Evolutionary conservation across 805 yeast genomes (phyloP), one percentile per base, ranked within the genome.

Genomic region (Candida yuanshanica): DNA sequence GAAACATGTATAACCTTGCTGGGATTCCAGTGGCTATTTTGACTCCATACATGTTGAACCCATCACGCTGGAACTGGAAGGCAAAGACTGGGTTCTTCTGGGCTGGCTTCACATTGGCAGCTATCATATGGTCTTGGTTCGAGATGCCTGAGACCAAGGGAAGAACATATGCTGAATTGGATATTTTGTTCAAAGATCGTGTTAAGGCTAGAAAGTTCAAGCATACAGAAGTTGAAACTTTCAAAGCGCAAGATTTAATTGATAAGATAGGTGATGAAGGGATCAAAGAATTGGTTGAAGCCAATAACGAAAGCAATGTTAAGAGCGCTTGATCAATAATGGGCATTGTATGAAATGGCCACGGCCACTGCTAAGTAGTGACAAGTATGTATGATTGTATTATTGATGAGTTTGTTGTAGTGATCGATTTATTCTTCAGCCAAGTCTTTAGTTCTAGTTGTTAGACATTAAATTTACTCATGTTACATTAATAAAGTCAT

Each of bases 141-240:
- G 69, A 71, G 41, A 64, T 76, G 47, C 83, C 84, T 10, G 84
- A 78, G 56, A 73, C 81, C 13, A 65, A 65, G 52, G 68, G 66
- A 32, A 67, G 77, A 55, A 74, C 81, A 0, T 75, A 61, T 51
- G 81, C 77, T 37, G 83, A 78, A 49, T 60, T 78, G 52, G 83
- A 77, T 55, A 56, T 60, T 35, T 60, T 78, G 62, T 78, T 75
- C 57, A 59, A 49, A 35, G 51, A 46, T 35, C 40, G 49, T 20
- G 53, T 62, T 27, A 47, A 51, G 17, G 57, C 66, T 7, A 55
- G 67, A 52, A 44, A 63, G 31, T 65, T 61, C 56, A 55, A 49
- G 37, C 4, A 20, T 11, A 51, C 55, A 1, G 46, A 51, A 26
- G 55, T 50, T 11, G 46, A 46, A 20, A 37, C 52, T 2, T 53